These are phyloP conservation scores for Ramularia endophylla DNA, from an alignment of 2,329 filamentous ascomycete genomes.

Conservation along the genomic window DNA sequence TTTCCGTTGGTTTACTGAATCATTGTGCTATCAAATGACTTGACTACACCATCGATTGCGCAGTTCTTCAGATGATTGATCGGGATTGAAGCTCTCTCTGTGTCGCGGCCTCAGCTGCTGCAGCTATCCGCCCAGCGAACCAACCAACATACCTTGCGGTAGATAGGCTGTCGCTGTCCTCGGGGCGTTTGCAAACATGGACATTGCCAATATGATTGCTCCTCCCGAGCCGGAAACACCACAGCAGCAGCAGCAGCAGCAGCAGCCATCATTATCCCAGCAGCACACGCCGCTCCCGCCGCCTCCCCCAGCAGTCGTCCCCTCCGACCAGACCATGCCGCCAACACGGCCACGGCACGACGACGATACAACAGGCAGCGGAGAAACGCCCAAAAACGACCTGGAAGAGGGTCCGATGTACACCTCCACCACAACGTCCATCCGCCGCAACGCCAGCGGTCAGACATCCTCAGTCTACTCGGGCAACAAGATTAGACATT, in stretches of 20 bases:
- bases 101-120: too few species aligned
- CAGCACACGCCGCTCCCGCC: conserved; percentile 10
- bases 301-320: conserved; percentile 8
- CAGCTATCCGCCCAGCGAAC: too few species aligned
- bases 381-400: conserved; percentile 6
- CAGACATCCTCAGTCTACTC: conserved; percentile 62
- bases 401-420: conserved; percentile 31
- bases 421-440: conserved; percentile 46
- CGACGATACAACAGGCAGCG: conserved; percentile 5
- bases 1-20: too few species aligned
- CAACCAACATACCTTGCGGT: too few species aligned
- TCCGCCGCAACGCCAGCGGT: conserved; percentile 57
- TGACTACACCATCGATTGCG: too few species aligned
- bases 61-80: too few species aligned
- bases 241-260: conserved; percentile 2
- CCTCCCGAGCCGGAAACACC: conserved; percentile 3
- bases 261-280: background rate
- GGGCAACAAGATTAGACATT: conserved; percentile 71
- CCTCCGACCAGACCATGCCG: conserved; percentile 8
- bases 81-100: too few species aligned
- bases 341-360: conserved; percentile 10
- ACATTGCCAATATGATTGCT: background rate
- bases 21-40: too few species aligned
- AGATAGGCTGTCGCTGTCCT: too few species aligned
- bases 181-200: too few species aligned